These are phyloP conservation scores for Centaurea solstitialis DNA, from an alignment of 129 eudicot genomes.

Conservation along the genomic window DNA sequence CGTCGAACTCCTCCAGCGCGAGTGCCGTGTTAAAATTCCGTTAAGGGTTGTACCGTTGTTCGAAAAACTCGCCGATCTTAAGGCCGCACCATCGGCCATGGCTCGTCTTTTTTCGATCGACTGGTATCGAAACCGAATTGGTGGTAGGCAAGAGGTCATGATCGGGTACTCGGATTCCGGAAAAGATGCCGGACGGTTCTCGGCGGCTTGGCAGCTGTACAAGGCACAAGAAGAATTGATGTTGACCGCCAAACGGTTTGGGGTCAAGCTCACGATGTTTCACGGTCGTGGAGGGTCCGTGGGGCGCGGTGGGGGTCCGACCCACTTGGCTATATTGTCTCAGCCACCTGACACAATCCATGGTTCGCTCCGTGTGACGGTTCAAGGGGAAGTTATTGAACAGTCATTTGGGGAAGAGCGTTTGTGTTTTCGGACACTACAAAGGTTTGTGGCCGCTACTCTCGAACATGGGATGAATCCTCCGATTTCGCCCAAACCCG, in stretches of 20 bases:
- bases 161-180: conserved; percentile 89
- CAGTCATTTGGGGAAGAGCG: conserved; percentile 85
- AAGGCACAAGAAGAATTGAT: conserved; percentile 80
- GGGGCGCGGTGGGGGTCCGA: conserved; percentile 87
- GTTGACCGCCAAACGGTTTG: conserved; percentile 59
- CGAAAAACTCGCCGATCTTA: conserved; percentile 79
- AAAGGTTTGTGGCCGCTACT: conserved; percentile 78
- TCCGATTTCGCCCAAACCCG: conserved; percentile 75
- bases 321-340: conserved; percentile 81
- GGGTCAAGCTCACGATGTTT: conserved; percentile 80
- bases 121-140: conserved; percentile 60
- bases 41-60: conserved; percentile 74
- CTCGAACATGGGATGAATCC: conserved; percentile 95
- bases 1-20: conserved; percentile 79
- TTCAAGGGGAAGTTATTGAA: conserved; percentile 88
- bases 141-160: conserved; percentile 86
- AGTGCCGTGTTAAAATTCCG: conserved; percentile 57
- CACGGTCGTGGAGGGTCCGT: conserved; percentile 92
- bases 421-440: conserved; percentile 75
- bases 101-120: conserved; percentile 75
- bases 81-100: conserved; percentile 69
- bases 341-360: conserved; percentile 83
- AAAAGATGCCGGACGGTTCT: conserved; percentile 82
- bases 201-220: conserved; percentile 86
- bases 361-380: conserved; percentile 84